Base-by-base conservation (phyloP, 352 stramenopile species). In the Globisporangium lucens region DNA sequence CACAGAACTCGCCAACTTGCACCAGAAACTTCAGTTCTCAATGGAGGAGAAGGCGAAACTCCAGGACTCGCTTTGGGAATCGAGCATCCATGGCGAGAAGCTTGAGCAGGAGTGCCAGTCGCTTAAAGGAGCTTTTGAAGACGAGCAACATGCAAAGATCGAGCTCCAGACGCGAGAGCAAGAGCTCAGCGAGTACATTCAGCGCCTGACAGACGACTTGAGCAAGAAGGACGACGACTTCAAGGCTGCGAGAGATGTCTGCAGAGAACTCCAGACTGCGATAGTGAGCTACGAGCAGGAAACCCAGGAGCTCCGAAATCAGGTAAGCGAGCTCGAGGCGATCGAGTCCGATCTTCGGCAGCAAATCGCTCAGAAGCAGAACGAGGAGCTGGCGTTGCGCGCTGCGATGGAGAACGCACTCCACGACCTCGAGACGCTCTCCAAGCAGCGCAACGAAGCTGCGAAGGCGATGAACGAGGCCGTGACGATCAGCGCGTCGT, bases 381-480 rank as follows among this genome's bases (percentile, higher is more conserved):
- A 67, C 8, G 82, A 92, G 17, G 79, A 91, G 49, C 63, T 47
- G 0, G 78, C 78, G 3, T 69, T 94, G 43, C 78, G 80, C 10
- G 61, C 77, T 4, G 84, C 78, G 9, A 94, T 94, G 84, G 86
- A 91, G 49, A 75, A 77, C 7, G 75, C 84, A 9, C 66, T 93
- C n/a, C 73, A 76, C 0, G 87, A 95, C 46, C 58, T 95, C 0
- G 74, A 87, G 30, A 74, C 66, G 1, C 65, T 95, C 17, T 91
- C 87, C 0, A 75, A 76, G 15, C 85, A 95, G 57, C 82, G 87
- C 33, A 94, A 95, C 49, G 85, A 95, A 29, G 87, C 83, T 0
- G 81, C 86, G 0, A 85, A 84, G 20, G 85, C 87, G 0, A 94
- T 95, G 87, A 93, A 91, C 59, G 87, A 94, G 58, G 87, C 87